Evolutionary conservation across 352 stramenopile species (phyloP).

Genomic region (Saprolegnia diclina): DNA sequence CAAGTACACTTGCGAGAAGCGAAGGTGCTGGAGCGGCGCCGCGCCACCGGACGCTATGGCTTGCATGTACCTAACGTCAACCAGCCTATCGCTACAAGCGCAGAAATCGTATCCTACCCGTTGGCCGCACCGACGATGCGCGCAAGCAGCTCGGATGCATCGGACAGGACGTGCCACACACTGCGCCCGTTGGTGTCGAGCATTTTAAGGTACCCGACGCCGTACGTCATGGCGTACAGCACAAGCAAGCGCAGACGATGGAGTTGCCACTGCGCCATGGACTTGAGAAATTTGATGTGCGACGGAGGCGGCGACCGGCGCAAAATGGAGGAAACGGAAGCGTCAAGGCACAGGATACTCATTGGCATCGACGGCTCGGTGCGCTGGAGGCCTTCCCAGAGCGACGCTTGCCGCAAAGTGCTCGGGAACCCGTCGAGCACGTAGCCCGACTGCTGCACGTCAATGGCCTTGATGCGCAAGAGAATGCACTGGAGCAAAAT

Average conservation of each 20-base stretch:
- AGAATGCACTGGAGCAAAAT: slow-evolving; percentile 5
- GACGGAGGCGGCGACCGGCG: not conserved
- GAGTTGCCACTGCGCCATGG: slow-evolving; percentile 2
- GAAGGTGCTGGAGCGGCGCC: not conserved
- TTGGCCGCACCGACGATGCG: not conserved
- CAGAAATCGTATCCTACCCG: no score
- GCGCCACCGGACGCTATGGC: not conserved
- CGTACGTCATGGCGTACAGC: slow-evolving; percentile 6
- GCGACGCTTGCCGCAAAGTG: not conserved
- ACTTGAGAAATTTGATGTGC: not conserved
- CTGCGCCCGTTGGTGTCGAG: not conserved
- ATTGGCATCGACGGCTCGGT: not conserved
- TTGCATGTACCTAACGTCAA: slow-evolving; percentile 5
- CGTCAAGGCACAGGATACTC: not conserved
- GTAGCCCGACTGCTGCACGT: slow-evolving; percentile 3
- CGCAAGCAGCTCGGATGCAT: not conserved
- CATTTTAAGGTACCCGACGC: slow-evolving; percentile 7
- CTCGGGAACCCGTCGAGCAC: slow-evolving; percentile 17
- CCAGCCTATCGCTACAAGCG: no score
- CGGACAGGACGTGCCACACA: slow-evolving; percentile 10
- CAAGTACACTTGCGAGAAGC: slow-evolving; percentile 5
- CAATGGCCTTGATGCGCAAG: slow-evolving; percentile 2
- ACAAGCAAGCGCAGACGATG: not conserved
- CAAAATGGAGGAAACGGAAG: not conserved
- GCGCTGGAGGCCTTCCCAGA: slow-evolving; percentile 1